phyloP scores from a whole-genome alignment of 1,284 basidiomycete genomes.

The Leccinum ponderosum region DNA sequence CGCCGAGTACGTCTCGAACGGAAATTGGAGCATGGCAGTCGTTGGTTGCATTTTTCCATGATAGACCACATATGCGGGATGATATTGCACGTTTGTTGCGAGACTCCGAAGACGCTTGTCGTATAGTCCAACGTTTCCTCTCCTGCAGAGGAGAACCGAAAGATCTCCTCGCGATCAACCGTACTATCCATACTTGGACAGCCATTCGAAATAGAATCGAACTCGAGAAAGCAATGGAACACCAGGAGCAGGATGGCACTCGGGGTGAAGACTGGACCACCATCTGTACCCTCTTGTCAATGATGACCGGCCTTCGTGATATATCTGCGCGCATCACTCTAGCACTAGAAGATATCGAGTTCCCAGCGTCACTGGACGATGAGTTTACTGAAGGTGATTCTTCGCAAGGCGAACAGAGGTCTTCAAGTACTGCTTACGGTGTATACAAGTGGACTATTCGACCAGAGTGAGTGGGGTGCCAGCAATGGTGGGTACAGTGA shows the following conservation, averaged over 20 bases:
- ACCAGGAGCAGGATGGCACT: slow-evolving; percentile 36
- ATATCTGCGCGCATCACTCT: slow-evolving; percentile 62
- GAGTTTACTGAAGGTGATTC: slow-evolving; percentile 28
- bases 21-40: slow-evolving; percentile 79
- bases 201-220: slow-evolving; percentile 49
- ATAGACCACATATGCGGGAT: slow-evolving; percentile 62
- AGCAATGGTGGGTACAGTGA: neutral
- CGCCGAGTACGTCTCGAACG: slow-evolving; percentile 78
- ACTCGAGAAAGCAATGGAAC: slow-evolving; percentile 58
- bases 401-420: slow-evolving; percentile 21
- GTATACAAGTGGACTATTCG: slow-evolving; percentile 62
- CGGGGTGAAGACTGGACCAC: slow-evolving; percentile 50
- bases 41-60: slow-evolving; percentile 76
- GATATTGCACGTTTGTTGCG: slow-evolving; percentile 66
- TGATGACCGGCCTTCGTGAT: slow-evolving; percentile 54
- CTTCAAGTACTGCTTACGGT: slow-evolving; percentile 10
- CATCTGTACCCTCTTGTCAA: slow-evolving; percentile 55
- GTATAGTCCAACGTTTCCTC: slow-evolving; percentile 80
- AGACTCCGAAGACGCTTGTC: slow-evolving; percentile 69
- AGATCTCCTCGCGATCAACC: slow-evolving; percentile 67
- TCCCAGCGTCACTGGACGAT: slow-evolving; percentile 15
- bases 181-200: slow-evolving; percentile 61
- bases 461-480: slow-evolving; percentile 53
- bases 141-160: slow-evolving; percentile 66
- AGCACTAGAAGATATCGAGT: slow-evolving; percentile 47